These are phyloP conservation scores for Fusarium tricinctum DNA, from an alignment of 2,329 filamentous ascomycete genomes.

Conservation along the genomic window DNA sequence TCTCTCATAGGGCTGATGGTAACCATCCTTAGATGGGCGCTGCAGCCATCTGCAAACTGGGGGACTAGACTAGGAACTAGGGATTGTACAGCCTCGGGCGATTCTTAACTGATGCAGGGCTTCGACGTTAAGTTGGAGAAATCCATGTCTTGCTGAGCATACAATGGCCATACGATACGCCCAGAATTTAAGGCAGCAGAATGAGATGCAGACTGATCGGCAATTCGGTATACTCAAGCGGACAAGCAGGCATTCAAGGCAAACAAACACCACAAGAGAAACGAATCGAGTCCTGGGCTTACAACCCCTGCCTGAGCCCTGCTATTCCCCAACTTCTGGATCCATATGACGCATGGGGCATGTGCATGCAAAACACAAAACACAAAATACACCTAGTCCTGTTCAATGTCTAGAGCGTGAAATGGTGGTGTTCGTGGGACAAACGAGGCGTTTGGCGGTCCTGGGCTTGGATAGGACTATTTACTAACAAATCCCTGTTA, in stretches of 20 bases:
- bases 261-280: conserved; percentile 8
- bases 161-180: conserved; percentile 5
- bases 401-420: conserved; percentile 6
- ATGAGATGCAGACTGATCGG: conserved; percentile 20
- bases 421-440: conserved; percentile 31
- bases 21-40: conserved; percentile 9
- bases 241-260: not conserved
- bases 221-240: conserved; percentile 21
- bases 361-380: conserved; percentile 6
- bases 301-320: conserved; percentile 11
- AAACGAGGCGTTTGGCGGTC: conserved; percentile 19
- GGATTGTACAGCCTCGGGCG: conserved; percentile 38
- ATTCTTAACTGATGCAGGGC: conserved; percentile 17
- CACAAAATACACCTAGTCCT: not conserved
- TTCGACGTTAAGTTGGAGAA: conserved; percentile 11
- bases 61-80: conserved; percentile 15
- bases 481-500: conserved; percentile 10
- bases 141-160: not conserved
- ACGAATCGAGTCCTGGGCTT: conserved; percentile 21
- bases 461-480: conserved; percentile 26
- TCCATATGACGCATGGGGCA: conserved; percentile 22
- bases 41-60: conserved; percentile 16
- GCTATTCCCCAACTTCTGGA: conserved; percentile 17
- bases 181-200: conserved; percentile 32
- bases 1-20: conserved; percentile 32